These are phyloP conservation scores for Xylariaceae sp. DNA, from an alignment of 2,329 filamentous ascomycete species.

Conservation along the genomic window DNA sequence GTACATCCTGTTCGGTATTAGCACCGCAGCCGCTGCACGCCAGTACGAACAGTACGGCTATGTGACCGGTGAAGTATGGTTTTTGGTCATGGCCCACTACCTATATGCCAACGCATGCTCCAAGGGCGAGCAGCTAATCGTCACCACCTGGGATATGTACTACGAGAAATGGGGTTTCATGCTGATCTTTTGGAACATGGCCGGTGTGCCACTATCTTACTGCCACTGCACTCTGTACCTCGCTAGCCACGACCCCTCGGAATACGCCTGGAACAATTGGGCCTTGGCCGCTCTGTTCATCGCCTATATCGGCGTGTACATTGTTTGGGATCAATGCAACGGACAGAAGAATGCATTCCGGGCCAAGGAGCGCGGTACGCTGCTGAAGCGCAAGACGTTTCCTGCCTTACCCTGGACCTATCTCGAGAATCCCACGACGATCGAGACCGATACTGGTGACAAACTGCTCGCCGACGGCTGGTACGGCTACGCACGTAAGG, in stretches of 20 bases:
- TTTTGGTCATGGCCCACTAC: constrained; percentile 84
- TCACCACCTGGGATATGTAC: constrained; percentile 93
- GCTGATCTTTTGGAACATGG: constrained; percentile 96
- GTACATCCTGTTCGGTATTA: constrained; percentile 81
- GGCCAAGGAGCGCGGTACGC: constrained; percentile 66
- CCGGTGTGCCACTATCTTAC: constrained; percentile 84
- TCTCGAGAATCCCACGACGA: constrained; percentile 72
- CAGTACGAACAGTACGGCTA: constrained; percentile 84
- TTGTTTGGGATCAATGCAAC: constrained; percentile 88
- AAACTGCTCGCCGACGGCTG: constrained; percentile 79
- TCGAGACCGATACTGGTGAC: constrained; percentile 66
- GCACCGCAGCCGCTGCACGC: constrained; percentile 67
- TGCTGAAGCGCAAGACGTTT: constrained; percentile 70
- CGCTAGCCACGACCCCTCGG: constrained; percentile 71
- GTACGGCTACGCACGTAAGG: constrained; percentile 68
- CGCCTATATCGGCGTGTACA: constrained; percentile 78
- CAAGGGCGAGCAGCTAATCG: constrained; percentile 87
- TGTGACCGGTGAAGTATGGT: constrained; percentile 76
- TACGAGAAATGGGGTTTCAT: constrained; percentile 97
- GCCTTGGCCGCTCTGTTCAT: constrained; percentile 60
- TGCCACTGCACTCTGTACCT: constrained; percentile 91
- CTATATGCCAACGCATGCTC: constrained; percentile 88
- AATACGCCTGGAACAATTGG: constrained; percentile 70
- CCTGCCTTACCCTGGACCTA: constrained; percentile 87
- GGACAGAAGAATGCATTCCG: constrained; percentile 93